These are phyloP conservation scores for Pochonia chlamydosporia DNA, from an alignment of 2,329 filamentous ascomycete species.

Conservation along the genomic window DNA sequence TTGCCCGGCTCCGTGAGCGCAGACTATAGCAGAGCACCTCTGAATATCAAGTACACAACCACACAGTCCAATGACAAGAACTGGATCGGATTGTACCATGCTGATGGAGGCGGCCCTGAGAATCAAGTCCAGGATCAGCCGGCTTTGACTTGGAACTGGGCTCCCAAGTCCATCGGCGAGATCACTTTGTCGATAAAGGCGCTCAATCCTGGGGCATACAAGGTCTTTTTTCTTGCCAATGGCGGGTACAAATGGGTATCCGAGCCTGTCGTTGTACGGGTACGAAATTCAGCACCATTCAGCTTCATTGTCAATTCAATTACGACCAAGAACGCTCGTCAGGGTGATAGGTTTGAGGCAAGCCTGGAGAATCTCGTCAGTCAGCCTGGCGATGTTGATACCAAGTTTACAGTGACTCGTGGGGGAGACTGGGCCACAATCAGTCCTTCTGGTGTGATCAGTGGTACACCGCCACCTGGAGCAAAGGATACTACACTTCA, in stretches of 20 bases:
- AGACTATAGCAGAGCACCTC: slow-evolving; percentile 5
- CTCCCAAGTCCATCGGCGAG: slow-evolving; percentile 17
- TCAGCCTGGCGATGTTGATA: slow-evolving; percentile 8
- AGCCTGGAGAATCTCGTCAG: slow-evolving; percentile 25
- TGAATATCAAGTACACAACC: slow-evolving; percentile 27
- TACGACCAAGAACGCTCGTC: slow-evolving; percentile 26
- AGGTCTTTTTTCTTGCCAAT: slow-evolving; percentile 25
- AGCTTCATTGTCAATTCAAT: slow-evolving; percentile 20
- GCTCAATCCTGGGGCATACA: slow-evolving; percentile 23
- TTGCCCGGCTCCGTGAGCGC: background rate
- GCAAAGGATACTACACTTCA: slow-evolving; percentile 9
- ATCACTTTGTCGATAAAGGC: slow-evolving; percentile 15
- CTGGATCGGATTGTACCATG: slow-evolving; percentile 30
- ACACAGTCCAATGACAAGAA: slow-evolving; percentile 19
- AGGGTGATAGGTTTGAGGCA: slow-evolving; percentile 23
- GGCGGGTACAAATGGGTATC: slow-evolving; percentile 28
- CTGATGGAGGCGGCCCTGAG: slow-evolving; percentile 23
- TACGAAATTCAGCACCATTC: slow-evolving; percentile 2
- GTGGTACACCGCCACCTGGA: slow-evolving; percentile 21
- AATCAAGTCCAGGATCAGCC: slow-evolving; percentile 17
- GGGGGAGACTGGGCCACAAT: slow-evolving; percentile 24
- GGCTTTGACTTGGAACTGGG: slow-evolving; percentile 27
- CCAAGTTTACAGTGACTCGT: slow-evolving; percentile 18
- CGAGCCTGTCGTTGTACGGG: slow-evolving; percentile 19
- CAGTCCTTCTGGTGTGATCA: slow-evolving; percentile 21